Percentiles rank a stretch among this genome's conserved stretches.
These are phyloP conservation scores for Thelonectria discophora DNA, from an alignment of 2,329 filamentous ascomycete species.

Conservation along the genomic window DNA sequence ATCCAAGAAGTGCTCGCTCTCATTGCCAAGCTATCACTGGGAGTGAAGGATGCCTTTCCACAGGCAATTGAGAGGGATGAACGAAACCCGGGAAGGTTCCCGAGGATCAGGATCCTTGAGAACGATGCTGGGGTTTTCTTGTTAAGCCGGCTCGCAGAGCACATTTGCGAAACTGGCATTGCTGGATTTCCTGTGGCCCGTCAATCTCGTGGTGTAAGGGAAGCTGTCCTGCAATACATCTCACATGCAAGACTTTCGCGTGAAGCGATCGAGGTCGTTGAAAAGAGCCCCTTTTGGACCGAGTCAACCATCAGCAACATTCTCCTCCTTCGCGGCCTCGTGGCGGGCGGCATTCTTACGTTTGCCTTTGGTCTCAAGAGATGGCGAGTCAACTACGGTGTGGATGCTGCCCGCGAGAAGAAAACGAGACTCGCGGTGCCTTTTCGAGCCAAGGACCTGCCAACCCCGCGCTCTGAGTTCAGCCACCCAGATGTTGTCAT, in stretches of 20 bases:
- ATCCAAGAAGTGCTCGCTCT: constrained; percentile 62
- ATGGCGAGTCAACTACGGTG: constrained; percentile 72
- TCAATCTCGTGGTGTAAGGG: constrained; percentile 43
- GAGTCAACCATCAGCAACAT: constrained; percentile 48
- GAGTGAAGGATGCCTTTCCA: constrained; percentile 46
- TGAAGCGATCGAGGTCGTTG: constrained; percentile 47
- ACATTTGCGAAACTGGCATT: constrained; percentile 55
- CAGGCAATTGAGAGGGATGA: constrained; percentile 54
- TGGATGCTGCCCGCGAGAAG: constrained; percentile 53
- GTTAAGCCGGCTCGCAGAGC: constrained; percentile 49
- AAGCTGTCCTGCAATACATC: constrained; percentile 56
- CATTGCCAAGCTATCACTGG: constrained; percentile 44
- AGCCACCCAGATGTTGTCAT: constrained; percentile 69
- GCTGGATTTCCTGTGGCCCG: constrained; percentile 52
- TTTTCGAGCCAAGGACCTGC: constrained; percentile 67
- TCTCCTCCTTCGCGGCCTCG: constrained; percentile 62
- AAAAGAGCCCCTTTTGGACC: constrained; percentile 50
- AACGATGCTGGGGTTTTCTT: constrained; percentile 43
- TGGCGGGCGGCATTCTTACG: constrained; percentile 62
- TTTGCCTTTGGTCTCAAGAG: constrained; percentile 66
- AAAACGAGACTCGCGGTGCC: constrained; percentile 63
- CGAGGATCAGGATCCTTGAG: constrained; percentile 58
- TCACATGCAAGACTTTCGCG: constrained; percentile 41
- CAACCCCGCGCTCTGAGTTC: constrained; percentile 65
- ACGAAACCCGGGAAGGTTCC: constrained; percentile 51